phyloP scores from a whole-genome alignment of 23 red algal genomes.

The Gracilariopsis chorda region DNA sequence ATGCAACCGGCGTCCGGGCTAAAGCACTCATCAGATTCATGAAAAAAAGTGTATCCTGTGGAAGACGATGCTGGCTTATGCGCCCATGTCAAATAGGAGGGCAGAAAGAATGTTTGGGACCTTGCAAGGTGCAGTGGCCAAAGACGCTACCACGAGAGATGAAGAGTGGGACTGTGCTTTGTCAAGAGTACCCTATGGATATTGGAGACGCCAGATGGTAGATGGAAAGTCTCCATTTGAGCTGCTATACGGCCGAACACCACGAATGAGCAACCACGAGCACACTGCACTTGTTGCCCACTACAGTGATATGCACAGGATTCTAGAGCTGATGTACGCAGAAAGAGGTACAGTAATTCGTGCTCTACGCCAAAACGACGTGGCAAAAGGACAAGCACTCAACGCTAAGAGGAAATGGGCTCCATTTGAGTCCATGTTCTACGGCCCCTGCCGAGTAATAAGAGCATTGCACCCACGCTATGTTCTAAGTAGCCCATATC shows the following conservation, averaged over 20 bases:
- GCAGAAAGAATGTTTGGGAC: neutral
- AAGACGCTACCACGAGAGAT: neutral
- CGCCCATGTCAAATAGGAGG: neutral
- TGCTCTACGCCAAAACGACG: neutral
- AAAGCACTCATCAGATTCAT: neutral
- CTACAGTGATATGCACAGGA: neutral
- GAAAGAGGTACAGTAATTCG: neutral
- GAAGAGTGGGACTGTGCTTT: neutral
- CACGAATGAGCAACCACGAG: neutral
- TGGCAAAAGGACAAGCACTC: neutral
- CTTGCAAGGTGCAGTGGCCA: neutral
- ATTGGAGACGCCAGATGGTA: neutral
- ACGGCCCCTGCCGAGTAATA: neutral
- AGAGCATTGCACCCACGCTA: slow-evolving; percentile 12
- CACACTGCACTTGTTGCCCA: neutral
- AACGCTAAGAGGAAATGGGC: neutral
- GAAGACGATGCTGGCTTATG: neutral
- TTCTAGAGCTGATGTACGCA: neutral
- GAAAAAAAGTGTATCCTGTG: neutral
- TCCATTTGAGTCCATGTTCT: neutral
- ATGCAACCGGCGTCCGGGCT: neutral
- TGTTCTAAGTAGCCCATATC: neutral
- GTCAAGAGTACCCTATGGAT: neutral
- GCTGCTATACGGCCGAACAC: neutral
- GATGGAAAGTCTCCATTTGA: neutral